Evolutionary conservation across 2,329 filamentous ascomycete species (phyloP), one percentile per base, ranked within the genome.

Genomic region (Verticillium nonalfalfae): DNA sequence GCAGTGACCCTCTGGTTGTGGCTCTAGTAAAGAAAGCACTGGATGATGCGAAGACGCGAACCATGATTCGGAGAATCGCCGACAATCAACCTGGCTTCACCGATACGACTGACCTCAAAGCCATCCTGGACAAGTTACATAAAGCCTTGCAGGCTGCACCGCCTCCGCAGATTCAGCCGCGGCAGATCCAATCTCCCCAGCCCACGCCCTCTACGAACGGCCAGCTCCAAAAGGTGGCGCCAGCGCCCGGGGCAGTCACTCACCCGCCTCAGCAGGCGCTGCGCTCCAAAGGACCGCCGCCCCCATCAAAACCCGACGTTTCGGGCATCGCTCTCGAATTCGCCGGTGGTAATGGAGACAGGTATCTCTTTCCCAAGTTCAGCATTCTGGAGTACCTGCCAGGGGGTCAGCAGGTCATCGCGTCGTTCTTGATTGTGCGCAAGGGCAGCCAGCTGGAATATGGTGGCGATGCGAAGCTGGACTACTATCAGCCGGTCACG

Each of bases 351-450:
- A 85, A 79, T 2, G 90, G 89, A 56, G 90, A 94, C 71, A 84
- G 90, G 33, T 93, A 90, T 70, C 76, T 91, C 57, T 93, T 95
- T 65, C 91, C 91, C 2, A 90, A 88, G 66, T 89, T 90, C 70
- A 90, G 88, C 72, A 88, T 94, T 38, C 73, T 94, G 58, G 90
- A 95, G 70, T 87, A 85, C 69, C 76, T 87, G 1, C 70, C 77
- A 10, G 73, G 78, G 4, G 83, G 84, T 2, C 83, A 85, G 58
- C 81, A 87, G 61, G 82, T 90, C 1, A 82, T 92, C 54, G 88
- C 88, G 3, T 93, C 90, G 1, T 95, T 94, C 69, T 78, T 95
- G 11, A 86, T 93, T 62, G 89, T 91, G 6, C 86, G 89, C 57
- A 89, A 88, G 71, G 90, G 87, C 35, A 88, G 86, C 66, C 79